Conservation (phyloP, 1,139 yeast genomes). For the Entelexis paramagnoliae region DNA sequence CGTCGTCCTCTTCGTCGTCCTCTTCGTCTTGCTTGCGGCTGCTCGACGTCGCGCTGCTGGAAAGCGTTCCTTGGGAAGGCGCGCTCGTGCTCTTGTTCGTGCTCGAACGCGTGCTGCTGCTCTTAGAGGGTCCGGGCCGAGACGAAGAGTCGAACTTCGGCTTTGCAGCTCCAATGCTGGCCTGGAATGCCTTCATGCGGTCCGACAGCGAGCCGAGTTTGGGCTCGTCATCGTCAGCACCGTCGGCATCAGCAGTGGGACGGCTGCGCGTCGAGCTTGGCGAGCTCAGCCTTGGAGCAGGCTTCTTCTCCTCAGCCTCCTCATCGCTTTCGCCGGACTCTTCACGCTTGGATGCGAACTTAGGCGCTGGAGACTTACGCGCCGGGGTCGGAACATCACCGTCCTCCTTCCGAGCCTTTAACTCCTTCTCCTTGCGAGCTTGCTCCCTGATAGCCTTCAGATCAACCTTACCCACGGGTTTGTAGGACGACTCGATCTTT, state of each 20-base stretch:
- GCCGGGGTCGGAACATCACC: neutral
- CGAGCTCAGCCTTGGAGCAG: neutral
- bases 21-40: neutral
- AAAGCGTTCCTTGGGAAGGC: neutral
- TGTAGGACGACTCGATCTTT: conserved; percentile 34
- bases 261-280: neutral
- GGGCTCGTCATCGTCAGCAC: conserved; percentile 29
- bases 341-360: neutral
- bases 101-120: neutral
- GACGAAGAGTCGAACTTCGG: conserved; percentile 24
- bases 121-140: neutral
- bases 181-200: conserved; percentile 26
- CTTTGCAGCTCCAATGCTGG: conserved; percentile 22
- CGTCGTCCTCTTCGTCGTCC: conserved; percentile 5
- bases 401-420: conserved; percentile 12
- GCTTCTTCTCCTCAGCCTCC: neutral
- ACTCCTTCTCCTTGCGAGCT: conserved; percentile 29
- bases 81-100: neutral
- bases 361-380: neutral
- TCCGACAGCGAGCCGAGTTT: conserved; percentile 23
- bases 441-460: conserved; percentile 39
- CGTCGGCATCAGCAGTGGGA: neutral
- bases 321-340: conserved; percentile 9
- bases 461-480: conserved; percentile 53
- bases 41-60: neutral